Evolutionary conservation across 768 basidiomycete species (phyloP).

Genomic region (Boletus rubescentipes): DNA sequence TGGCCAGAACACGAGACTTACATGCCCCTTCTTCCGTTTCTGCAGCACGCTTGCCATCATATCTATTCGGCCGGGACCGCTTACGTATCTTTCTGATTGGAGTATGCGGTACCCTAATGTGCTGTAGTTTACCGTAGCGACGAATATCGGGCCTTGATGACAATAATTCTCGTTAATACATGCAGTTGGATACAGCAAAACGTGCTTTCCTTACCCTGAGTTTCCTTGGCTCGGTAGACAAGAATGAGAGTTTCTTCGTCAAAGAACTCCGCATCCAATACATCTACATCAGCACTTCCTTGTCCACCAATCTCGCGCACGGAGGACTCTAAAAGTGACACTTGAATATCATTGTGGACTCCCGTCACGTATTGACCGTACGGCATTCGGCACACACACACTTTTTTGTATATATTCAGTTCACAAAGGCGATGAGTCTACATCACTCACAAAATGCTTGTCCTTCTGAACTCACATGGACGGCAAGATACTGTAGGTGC

Average conservation of each 20-base stretch:
- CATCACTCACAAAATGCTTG: conserved; percentile 47
- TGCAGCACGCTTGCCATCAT: conserved; percentile 58
- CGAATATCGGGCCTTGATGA: conserved; percentile 48
- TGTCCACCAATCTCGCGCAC: conserved; percentile 34
- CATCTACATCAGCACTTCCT: conserved; percentile 40
- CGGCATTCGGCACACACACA: conserved; percentile 56
- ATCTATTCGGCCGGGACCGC: conserved; percentile 57
- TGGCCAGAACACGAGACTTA: conserved; percentile 42
- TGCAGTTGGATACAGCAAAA: conserved; percentile 16
- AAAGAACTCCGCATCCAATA: conserved; percentile 75
- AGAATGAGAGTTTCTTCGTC: conserved; percentile 70
- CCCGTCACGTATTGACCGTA: conserved; percentile 42
- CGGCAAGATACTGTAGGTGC: conserved; percentile 53
- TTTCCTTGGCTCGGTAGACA: conserved; percentile 52
- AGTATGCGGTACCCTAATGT: conserved; percentile 59
- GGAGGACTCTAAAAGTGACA: conserved; percentile 53
- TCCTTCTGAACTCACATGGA: conserved; percentile 42
- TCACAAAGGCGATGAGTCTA: conserved; percentile 22
- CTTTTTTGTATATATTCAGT: conserved; percentile 43
- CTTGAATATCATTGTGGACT: conserved; percentile 40
- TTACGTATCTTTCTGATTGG: conserved; percentile 50
- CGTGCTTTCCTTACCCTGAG: conserved; percentile 43
- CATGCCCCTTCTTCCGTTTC: conserved; percentile 62
- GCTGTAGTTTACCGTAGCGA: conserved; percentile 64
- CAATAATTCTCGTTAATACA: conserved; percentile 34